Evolutionary conservation across 345 rosid species (phyloP).

Genomic region (Rhodamnia argentea): DNA sequence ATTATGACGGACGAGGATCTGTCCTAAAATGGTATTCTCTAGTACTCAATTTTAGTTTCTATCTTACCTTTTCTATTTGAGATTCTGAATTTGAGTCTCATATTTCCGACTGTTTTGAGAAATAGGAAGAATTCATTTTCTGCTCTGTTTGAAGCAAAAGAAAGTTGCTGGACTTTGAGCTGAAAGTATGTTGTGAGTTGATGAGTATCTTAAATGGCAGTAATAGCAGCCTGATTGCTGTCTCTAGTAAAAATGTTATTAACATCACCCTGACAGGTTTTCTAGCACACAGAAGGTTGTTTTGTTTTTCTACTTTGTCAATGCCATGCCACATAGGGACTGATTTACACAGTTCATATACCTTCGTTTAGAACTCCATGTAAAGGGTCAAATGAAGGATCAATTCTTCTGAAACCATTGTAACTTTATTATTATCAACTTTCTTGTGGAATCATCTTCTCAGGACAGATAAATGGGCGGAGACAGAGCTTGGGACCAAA

Average conservation of each 20-base stretch:
- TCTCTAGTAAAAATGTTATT: background rate
- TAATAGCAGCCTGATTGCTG: background rate
- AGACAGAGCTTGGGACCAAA: slow-evolving; percentile 93
- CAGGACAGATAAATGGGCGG: slow-evolving; percentile 99
- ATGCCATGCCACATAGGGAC: background rate
- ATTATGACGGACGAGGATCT: slow-evolving; percentile 97
- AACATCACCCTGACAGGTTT: background rate
- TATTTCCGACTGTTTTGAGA: background rate
- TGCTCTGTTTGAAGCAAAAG: background rate
- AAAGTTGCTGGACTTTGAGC: background rate
- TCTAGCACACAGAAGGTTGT: background rate
- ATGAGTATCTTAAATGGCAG: background rate
- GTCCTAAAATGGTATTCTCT: slow-evolving; percentile 81
- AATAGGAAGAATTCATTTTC: background rate
- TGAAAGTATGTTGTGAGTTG: background rate
- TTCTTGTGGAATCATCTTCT: slow-evolving; percentile 5
- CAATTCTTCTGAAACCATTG: background rate
- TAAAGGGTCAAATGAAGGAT: background rate
- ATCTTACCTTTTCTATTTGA: background rate
- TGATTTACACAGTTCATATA: background rate
- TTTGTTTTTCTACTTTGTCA: background rate
- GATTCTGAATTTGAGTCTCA: background rate
- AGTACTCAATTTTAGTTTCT: background rate
- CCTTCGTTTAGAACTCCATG: background rate
- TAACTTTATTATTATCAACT: background rate